Evolutionary conservation across 148 eudicot genomes (phyloP), one percentile per base, ranked within the genome.

Genomic region (Rhododendron griersonianum): DNA sequence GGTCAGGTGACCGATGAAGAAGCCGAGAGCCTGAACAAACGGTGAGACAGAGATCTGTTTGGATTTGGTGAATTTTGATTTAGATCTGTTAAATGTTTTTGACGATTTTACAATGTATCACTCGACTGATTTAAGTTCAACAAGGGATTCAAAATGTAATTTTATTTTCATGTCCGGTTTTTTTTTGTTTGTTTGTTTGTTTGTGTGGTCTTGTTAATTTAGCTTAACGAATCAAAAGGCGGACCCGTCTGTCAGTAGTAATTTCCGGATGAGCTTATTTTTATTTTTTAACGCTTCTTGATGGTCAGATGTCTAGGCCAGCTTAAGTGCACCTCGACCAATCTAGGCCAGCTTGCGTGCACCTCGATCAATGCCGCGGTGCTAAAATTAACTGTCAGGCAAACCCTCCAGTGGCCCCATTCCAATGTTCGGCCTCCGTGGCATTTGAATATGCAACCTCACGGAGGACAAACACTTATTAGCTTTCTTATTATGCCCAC

Each of bases 1-100:
- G 99, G 97, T 67, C 99, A 93, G 91, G 88, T 96, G 85, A 92
- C 92, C 11, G 95, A 95, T 30, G 95, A 94, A 82, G 99, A 96
- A 92, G 90, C 96, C 82, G 88, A 94, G 88, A 91, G 87, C 85
- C 89, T 96, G 35, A 91, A 92, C 47, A 90, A 85, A 85, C 90
- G 95, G 98, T 93, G 35, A 86, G 51, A 3, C 30, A 3, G 2
- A 44, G 90, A 89, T 87, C 88, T 86, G 80, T 78, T 84, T 30
- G 33, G 21, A 47, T 81, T 23, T n/a, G 55, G 35, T 50, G 79
- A 30, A 73, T 83, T 47, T 30, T 77, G 16, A 15, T 69, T 67
- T 33, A 30, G 63, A 84, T 84, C 79, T 84, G 48, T 71, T 18
- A 14, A 83, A 55, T 35, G 8, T 41, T 65, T 83, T 61, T 65